Evolutionary conservation across 1,139 yeast species (phyloP).

Genomic region (Magnusiomyces suaveolens): DNA sequence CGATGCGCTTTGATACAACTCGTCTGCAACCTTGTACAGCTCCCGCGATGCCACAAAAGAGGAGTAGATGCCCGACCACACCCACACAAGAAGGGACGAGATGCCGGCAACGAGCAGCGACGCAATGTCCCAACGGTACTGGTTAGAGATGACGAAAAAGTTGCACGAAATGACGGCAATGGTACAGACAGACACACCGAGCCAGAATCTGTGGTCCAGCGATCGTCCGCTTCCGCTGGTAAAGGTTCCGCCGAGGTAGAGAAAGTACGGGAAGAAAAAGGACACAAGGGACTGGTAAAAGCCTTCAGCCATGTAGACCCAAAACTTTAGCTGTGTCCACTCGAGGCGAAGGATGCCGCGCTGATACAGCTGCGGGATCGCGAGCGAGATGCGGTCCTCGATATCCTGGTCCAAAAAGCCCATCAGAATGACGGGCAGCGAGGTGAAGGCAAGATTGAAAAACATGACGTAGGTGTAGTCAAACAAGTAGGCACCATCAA

Average conservation of each 20-base stretch:
- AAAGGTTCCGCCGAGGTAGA: slow-evolving; percentile 49
- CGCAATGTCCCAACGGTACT: slow-evolving; percentile 92
- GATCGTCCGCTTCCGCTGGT: slow-evolving; percentile 55
- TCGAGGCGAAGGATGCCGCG: slow-evolving; percentile 76
- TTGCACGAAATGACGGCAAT: slow-evolving; percentile 78
- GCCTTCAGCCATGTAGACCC: slow-evolving; percentile 82
- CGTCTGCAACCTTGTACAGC: slow-evolving; percentile 69
- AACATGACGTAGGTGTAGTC: slow-evolving; percentile 90
- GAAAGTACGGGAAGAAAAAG: slow-evolving; percentile 74
- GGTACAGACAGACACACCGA: slow-evolving; percentile 73
- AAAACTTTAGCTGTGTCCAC: slow-evolving; percentile 71
- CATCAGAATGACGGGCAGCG: slow-evolving; percentile 82
- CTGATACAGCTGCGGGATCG: slow-evolving; percentile 84
- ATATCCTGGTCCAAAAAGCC: slow-evolving; percentile 94
- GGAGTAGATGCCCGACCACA: slow-evolving; percentile 93
- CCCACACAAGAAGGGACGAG: slow-evolving; percentile 60
- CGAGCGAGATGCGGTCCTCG: slow-evolving; percentile 62
- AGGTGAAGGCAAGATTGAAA: slow-evolving; percentile 89
- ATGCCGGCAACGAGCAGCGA: slow-evolving; percentile 53
- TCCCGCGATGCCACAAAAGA: slow-evolving; percentile 50
- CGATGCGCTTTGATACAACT: slow-evolving; percentile 57
- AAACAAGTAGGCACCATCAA: slow-evolving; percentile 85
- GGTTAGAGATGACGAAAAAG: slow-evolving; percentile 67
- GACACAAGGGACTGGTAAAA: slow-evolving; percentile 71
- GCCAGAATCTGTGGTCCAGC: slow-evolving; percentile 71